A percentile compares a stretch with the other conserved stretches of the same genome.
Evolutionary conservation across 345 rosid genomes (phyloP).

Genomic region (Citrus unshiu): DNA sequence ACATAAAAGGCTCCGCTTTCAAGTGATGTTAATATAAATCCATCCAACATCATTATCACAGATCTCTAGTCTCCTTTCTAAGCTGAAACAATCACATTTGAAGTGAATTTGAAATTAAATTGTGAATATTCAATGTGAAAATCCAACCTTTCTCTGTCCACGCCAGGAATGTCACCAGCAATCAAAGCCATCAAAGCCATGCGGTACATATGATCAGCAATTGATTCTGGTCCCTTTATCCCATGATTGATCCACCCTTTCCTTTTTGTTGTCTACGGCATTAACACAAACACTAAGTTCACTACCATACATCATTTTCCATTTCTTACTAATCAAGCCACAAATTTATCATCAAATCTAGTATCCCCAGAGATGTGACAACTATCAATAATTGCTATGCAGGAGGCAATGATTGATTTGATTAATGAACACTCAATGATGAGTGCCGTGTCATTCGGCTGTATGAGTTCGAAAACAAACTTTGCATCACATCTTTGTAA

Average conservation of each 20-base stretch:
- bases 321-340: neutral
- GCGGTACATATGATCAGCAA: conserved; percentile 94
- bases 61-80: neutral
- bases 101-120: neutral
- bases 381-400: neutral
- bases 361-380: neutral
- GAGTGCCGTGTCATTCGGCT: neutral
- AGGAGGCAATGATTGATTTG: neutral
- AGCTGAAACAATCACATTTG: neutral
- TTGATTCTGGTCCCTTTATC: conserved; percentile 76
- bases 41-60: neutral
- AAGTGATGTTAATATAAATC: neutral
- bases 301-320: neutral
- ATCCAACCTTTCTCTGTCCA: conserved; percentile 69
- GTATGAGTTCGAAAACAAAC: neutral
- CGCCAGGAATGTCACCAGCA: conserved; percentile 68
- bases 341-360: neutral
- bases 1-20: neutral
- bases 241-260: conserved; percentile 94
- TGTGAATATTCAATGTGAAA: neutral
- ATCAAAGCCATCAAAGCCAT: conserved; percentile 92
- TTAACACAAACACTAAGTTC: neutral
- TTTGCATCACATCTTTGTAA: neutral
- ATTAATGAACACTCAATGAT: no score
- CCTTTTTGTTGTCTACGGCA: conserved; percentile 78